A percentile compares a stretch with the other conserved stretches of the same genome.
Conservation (phyloP, 1,284 basidiomycete species). For the Farysia itapuensis region DNA sequence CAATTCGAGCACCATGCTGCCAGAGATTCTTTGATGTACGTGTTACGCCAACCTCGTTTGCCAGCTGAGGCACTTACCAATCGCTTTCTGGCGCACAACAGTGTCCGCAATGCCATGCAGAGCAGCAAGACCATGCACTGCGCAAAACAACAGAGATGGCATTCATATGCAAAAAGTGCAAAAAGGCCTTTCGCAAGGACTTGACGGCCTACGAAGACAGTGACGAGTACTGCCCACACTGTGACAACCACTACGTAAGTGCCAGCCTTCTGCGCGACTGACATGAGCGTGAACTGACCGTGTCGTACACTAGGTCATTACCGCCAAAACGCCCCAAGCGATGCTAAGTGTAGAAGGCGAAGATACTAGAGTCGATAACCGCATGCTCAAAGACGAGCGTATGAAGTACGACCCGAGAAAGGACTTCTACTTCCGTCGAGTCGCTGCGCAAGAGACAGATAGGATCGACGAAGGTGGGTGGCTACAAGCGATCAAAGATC, state of each 20-base stretch:
- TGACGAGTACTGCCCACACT: slow-evolving; percentile 96
- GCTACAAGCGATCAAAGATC: slow-evolving; percentile 38
- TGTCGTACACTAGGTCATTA: slow-evolving; percentile 71
- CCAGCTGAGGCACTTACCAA: too few species aligned
- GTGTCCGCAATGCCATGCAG: slow-evolving; percentile 89
- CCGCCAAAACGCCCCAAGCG: slow-evolving; percentile 87
- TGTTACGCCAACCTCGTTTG: too few species aligned
- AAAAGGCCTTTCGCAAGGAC: slow-evolving; percentile 94
- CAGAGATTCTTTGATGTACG: slow-evolving; percentile 58
- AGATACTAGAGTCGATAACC: slow-evolving; percentile 80
- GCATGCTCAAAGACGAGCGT: slow-evolving; percentile 75
- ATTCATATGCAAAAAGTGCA: slow-evolving; percentile 97
- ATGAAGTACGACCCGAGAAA: slow-evolving; percentile 65
- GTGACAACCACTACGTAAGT: slow-evolving; percentile 89
- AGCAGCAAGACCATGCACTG: slow-evolving; percentile 74
- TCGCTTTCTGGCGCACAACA: slow-evolving; percentile 39
- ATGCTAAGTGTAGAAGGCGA: slow-evolving; percentile 84
- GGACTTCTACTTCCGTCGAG: slow-evolving; percentile 63
- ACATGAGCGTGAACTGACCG: not conserved
- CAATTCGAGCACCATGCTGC: slow-evolving; percentile 58
- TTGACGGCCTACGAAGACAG: slow-evolving; percentile 87
- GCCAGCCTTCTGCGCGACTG: not conserved
- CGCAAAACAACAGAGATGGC: slow-evolving; percentile 82
- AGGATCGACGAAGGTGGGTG: slow-evolving; percentile 54
- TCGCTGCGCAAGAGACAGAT: slow-evolving; percentile 34